Evolutionary conservation across 2,329 filamentous ascomycete species (phyloP).

Genomic region (Zymoseptoria tritici): DNA sequence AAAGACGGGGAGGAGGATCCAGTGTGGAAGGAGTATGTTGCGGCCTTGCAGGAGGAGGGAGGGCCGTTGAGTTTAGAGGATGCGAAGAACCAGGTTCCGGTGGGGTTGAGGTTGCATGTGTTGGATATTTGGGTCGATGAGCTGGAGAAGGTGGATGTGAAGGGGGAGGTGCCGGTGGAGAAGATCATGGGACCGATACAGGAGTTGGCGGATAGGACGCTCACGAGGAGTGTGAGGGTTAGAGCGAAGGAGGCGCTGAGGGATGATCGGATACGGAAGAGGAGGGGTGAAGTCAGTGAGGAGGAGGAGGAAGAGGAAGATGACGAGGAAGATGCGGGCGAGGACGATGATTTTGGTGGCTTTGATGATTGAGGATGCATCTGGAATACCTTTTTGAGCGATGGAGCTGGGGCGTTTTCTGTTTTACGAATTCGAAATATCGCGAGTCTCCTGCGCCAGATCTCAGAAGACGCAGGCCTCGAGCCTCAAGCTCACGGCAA

Average conservation of each 20-base stretch:
- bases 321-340: slow-evolving; percentile 32
- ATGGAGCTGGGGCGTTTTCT: slow-evolving; percentile 7
- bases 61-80: slow-evolving; percentile 40
- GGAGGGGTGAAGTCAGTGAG: slow-evolving; percentile 34
- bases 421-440: not conserved
- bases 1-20: slow-evolving; percentile 29
- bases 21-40: slow-evolving; percentile 38
- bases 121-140: slow-evolving; percentile 91
- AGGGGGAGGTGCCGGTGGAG: slow-evolving; percentile 37
- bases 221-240: slow-evolving; percentile 63
- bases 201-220: slow-evolving; percentile 48
- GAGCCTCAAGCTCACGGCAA: not conserved
- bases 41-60: slow-evolving; percentile 37
- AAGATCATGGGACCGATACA: slow-evolving; percentile 50
- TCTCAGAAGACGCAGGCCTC: not conserved
- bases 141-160: slow-evolving; percentile 60
- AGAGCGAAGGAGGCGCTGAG: slow-evolving; percentile 62
- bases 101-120: slow-evolving; percentile 78
- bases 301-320: slow-evolving; percentile 46
- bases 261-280: slow-evolving; percentile 59
- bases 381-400: slow-evolving; percentile 3
- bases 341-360: slow-evolving; percentile 44
- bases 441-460: no score
- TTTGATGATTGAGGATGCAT: slow-evolving; percentile 52
- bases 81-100: slow-evolving; percentile 53